A percentile compares a stretch with the other conserved stretches of the same genome.
phyloP scores from a whole-genome alignment of 1,139 yeast genomes.

The Taphrina confusa region DNA sequence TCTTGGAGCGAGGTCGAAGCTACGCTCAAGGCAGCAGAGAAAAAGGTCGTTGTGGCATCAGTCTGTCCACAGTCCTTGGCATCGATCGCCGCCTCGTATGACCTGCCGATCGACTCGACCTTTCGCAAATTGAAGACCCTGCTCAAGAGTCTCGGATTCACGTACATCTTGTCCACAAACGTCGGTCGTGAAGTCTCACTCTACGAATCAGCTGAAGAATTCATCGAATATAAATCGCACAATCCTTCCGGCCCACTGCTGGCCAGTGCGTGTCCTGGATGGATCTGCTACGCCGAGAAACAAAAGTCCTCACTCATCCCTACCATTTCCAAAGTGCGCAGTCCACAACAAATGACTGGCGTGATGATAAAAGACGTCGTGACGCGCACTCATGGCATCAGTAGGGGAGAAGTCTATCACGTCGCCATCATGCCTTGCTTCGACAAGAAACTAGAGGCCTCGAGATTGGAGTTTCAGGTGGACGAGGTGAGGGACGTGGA shows the following conservation, averaged over 20 bases:
- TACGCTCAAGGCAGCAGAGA: conserved; percentile 46
- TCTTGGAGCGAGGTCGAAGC: conserved; percentile 75
- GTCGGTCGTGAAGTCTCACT: conserved; percentile 74
- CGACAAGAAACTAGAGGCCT: conserved; percentile 93
- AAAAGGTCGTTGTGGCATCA: conserved; percentile 65
- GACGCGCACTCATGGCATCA: conserved; percentile 48
- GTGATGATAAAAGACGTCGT: conserved; percentile 64
- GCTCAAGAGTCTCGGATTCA: conserved; percentile 66
- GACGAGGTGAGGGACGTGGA: conserved; percentile 67
- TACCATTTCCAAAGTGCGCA: conserved; percentile 59
- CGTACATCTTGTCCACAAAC: conserved; percentile 78
- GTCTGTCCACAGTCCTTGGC: conserved; percentile 85
- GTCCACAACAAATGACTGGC: conserved; percentile 94
- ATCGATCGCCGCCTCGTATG: conserved; percentile 72
- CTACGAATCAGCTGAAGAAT: conserved; percentile 59
- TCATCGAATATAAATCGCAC: conserved; percentile 43
- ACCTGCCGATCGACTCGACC: conserved; percentile 55
- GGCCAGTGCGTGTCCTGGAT: conserved; percentile 87
- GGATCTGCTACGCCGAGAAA: conserved; percentile 94
- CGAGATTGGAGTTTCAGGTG: conserved; percentile 65
- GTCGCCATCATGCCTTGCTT: conserved; percentile 93
- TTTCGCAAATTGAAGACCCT: conserved; percentile 65
- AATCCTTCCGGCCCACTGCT: conserved; percentile 52
- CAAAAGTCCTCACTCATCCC: conserved; percentile 85
- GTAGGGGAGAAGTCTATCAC: conserved; percentile 61